Evolutionary conservation across 2,329 filamentous ascomycete species (phyloP), one percentile per base, ranked within the genome.

Genomic region (Botryotinia convoluta): DNA sequence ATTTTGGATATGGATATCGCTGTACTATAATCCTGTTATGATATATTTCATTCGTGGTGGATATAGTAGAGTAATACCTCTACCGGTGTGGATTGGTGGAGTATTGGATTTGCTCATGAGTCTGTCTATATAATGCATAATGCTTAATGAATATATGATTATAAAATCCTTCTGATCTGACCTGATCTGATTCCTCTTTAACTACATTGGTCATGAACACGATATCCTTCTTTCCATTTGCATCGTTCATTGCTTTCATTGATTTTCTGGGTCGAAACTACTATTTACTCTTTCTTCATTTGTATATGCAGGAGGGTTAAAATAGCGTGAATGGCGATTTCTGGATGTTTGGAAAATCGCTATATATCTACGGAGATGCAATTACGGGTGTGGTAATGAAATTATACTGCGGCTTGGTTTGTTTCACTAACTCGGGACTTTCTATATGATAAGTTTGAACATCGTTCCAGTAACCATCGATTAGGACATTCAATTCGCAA

Each of bases 61-160:
- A 39, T 54, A 39, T 54, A n/a, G 48, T 6, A 32, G 18, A 68
- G 35, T 32, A 2, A 22, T 37, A 12, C 18, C 10, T 42, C n/a
- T 37, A 42, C 39, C 32, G 14, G 16, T 37, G 42, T 57, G 48
- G 37, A 37, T 57, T 39, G 45, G 39, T 2, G 65, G 37, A 22
- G 37, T 42, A 37, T 42, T 16, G 48, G 18, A 32, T 57, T 42
- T 59, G 65, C 65, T 57, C 48, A 57, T n/a, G 69, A 26, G 32
- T 59, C 35, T 68, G 14, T 18, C 51, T 57, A 9, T 29, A 57
- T 16, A 20, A 9, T 37, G 61, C 29, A 32, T 59, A 68, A 45
- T 65, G 37, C n/a, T 35, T 51, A 69, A 69, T 72, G 63, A 61
- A 72, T 12, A 61, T 69, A 39, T 61, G 29, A 54, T 61, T 12